These are phyloP conservation scores for Zelonia costaricensis DNA, from an alignment of 208 protist species.

Conservation along the genomic window DNA sequence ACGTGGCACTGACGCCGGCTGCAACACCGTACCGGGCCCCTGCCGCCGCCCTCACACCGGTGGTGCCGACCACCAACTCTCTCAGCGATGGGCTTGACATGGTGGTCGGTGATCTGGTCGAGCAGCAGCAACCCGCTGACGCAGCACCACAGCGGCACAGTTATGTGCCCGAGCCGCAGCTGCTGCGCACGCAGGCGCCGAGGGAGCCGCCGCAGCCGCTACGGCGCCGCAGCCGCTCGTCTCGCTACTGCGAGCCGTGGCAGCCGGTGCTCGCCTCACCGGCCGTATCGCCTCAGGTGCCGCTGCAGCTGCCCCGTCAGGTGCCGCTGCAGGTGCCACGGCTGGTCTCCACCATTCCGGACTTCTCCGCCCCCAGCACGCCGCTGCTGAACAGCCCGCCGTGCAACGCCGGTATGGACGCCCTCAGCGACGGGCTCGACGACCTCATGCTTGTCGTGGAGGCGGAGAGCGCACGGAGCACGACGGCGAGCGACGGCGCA, in stretches of 20 bases:
- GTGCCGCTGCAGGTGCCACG: not conserved
- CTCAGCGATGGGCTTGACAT: slow-evolving; percentile 2
- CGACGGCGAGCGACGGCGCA: not conserved
- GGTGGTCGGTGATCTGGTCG: not conserved
- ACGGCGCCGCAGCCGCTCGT: slow-evolving; percentile 4
- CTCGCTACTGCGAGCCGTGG: slow-evolving; percentile 32
- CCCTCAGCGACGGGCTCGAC: slow-evolving; percentile 16
- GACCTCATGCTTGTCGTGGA: slow-evolving; percentile 23
- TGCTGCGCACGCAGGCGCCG: not conserved
- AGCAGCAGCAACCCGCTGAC: not conserved
- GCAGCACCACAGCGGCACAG: not conserved
- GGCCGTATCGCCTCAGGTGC: not conserved
- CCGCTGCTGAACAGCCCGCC: not conserved
- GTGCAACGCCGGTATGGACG: not conserved
- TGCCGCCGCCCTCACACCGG: not conserved
- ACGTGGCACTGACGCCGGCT: not conserved
- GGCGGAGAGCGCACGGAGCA: slow-evolving; percentile 3
- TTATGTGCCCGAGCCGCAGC: slow-evolving; percentile 1
- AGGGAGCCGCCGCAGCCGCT: not conserved
- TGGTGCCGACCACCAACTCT: not conserved
- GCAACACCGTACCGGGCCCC: not conserved
- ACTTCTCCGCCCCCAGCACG: not conserved
- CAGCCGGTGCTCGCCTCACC: slow-evolving; percentile 21
- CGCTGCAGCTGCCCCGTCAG: not conserved
- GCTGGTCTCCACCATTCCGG: not conserved